These are phyloP conservation scores for Parsonsia alboflavescens DNA, from an alignment of 257 asterid genomes.

Conservation along the genomic window DNA sequence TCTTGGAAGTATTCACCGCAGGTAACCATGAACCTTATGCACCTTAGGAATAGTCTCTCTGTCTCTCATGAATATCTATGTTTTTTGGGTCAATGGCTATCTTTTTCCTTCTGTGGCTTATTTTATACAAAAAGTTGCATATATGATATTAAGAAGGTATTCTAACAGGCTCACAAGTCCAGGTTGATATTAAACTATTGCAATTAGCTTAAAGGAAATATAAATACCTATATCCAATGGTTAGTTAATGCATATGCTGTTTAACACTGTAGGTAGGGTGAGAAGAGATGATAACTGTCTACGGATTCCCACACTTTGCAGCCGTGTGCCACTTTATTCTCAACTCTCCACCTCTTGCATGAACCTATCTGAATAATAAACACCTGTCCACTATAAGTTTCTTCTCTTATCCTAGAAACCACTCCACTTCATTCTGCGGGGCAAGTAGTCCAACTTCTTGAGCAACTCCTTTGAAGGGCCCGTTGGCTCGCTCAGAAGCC, in stretches of 20 bases:
- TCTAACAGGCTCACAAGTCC: not conserved
- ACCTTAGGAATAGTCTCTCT: too few species aligned
- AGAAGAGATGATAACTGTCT: not conserved
- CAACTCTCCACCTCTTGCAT: not conserved
- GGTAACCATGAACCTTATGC: slow-evolving; percentile 43
- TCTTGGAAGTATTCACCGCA: slow-evolving; percentile 95
- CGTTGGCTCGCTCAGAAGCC: not conserved
- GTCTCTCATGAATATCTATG: not conserved
- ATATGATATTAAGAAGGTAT: not conserved
- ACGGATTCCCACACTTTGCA: too few species aligned
- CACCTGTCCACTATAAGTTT: not conserved
- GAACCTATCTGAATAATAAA: not conserved
- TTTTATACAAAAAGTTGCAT: not conserved
- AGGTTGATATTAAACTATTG: not conserved
- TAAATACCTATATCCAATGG: not conserved
- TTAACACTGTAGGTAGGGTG: not conserved
- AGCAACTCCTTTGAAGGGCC: not conserved
- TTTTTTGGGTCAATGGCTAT: not conserved
- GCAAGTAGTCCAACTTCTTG: not conserved
- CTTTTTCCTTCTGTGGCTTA: not conserved
- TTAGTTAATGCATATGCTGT: not conserved
- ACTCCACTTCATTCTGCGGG: not conserved
- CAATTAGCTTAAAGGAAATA: not conserved
- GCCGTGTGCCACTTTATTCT: not conserved
- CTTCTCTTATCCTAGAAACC: not conserved